Conservation (phyloP, 2,329 filamentous ascomycete genomes). For the Monosporascus sp. region DNA sequence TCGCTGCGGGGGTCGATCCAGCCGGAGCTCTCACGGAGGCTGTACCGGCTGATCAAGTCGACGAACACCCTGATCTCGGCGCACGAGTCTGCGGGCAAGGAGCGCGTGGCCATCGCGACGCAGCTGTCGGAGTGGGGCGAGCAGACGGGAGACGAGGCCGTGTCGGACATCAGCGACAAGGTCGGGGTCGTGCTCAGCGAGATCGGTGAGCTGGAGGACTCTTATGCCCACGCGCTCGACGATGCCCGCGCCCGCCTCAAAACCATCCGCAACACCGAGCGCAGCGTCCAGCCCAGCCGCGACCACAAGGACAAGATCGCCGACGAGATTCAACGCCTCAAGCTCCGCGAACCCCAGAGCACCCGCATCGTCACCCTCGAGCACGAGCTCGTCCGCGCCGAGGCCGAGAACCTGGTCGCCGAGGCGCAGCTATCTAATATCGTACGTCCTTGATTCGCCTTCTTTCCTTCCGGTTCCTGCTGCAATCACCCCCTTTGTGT, state of each 20-base stretch:
- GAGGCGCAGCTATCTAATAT: conserved; percentile 96
- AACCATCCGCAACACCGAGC: conserved; percentile 91
- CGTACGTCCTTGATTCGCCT: conserved; percentile 46
- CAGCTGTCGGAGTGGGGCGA: conserved; percentile 98
- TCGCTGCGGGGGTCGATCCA: conserved; percentile 81
- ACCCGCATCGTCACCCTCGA: conserved; percentile 78
- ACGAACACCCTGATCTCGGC: conserved; percentile 84
- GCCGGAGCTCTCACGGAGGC: conserved; percentile 81
- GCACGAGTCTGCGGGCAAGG: conserved; percentile 78
- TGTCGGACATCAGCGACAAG: conserved; percentile 93
- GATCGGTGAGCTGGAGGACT: conserved; percentile 89
- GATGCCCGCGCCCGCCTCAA: conserved; percentile 80
- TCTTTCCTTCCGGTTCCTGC: conserved; percentile 2
- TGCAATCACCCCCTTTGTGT: neutral
- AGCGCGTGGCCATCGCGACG: conserved; percentile 77
- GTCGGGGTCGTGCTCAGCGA: conserved; percentile 87
- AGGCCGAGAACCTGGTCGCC: conserved; percentile 92
- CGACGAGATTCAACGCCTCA: conserved; percentile 88
- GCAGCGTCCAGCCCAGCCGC: conserved; percentile 86
- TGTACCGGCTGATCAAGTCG: conserved; percentile 91
- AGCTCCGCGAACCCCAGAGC: conserved; percentile 86
- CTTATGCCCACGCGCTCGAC: conserved; percentile 81
- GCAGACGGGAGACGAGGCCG: conserved; percentile 77
- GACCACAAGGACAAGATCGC: conserved; percentile 83
- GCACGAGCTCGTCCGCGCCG: conserved; percentile 92